Conservation (phyloP, 306 rosid species). For the Dryas drummondii region DNA sequence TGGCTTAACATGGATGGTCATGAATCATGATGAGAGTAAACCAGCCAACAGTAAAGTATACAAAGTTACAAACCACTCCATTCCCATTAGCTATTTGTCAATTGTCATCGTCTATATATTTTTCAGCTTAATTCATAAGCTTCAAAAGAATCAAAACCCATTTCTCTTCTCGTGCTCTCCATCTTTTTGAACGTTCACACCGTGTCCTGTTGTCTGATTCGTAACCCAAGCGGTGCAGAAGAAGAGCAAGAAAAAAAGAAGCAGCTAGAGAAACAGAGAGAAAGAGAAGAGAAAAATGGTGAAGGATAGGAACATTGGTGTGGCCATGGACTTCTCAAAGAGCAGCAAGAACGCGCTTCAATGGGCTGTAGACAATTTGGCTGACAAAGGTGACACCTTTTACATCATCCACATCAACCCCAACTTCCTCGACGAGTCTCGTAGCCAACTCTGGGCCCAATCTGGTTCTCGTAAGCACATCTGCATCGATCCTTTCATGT, state of each 20-base stretch:
- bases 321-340: conserved; percentile 78
- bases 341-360: conserved; percentile 80
- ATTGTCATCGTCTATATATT: not conserved
- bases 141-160: not conserved
- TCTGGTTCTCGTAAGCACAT: conserved; percentile 70
- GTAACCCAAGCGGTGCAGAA: not conserved
- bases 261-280: not conserved
- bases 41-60: not conserved
- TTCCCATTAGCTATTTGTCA: not conserved
- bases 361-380: conserved; percentile 82
- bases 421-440: conserved; percentile 43
- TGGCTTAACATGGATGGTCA: not conserved
- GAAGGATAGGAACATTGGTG: conserved; percentile 71
- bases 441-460: conserved; percentile 45
- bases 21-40: conserved; percentile 6
- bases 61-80: too few relatives aligned
- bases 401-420: conserved; percentile 58
- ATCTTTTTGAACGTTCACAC: not conserved
- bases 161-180: not conserved
- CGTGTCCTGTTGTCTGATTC: not conserved
- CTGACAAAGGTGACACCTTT: conserved; percentile 76
- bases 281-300: conserved; percentile 57
- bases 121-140: not conserved
- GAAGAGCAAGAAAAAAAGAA: not conserved
- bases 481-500: not conserved